Evolutionary conservation across 2,329 filamentous ascomycete species (phyloP), one percentile per base, ranked within the genome.

Genomic region (Aspergillus sp.): DNA sequence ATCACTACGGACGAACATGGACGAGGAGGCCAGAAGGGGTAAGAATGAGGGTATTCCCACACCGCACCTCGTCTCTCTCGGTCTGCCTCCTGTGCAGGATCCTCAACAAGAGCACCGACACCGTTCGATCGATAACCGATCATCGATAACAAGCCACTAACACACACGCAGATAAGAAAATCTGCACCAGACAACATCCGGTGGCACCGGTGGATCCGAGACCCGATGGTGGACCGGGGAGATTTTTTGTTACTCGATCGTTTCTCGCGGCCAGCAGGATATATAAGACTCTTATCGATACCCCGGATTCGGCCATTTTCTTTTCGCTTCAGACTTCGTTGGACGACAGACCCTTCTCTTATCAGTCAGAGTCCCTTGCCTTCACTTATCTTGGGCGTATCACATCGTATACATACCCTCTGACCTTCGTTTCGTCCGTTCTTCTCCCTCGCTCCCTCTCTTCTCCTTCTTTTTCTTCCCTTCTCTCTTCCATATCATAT

Each of bases 31-130:
- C 54, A 46, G 43, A 62, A 58, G 45, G 41, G 58, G 64, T 23
- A 60, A 61, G 38, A 47, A 43, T 64, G 63, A 64, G 51, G 63
- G 58, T 59, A 64, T 66, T 10, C 36, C 41, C 38, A 40, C 34
- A n/a, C 16, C 40, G 20, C 17, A 16, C 17, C 3, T 13, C 10
- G 17, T 16, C 20, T 32, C 13, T 45, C 9, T 10, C 38, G 7
- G 17, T 16, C 19, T 29, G 25, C 25, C 25, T n/a, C 5, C 3
- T 29, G 13, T 36, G 42, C 31, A 29, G 2, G 4, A 40, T 17
- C 4, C 5, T 4, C 10, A 20, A 25, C 32, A 23, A 19, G 25
- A n/a, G 10, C 41, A 14, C 14, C 43, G 17, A 13, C 10, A 3
- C 19, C 43, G 17, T 19, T 9, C 23, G 17, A 45, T 17, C 25